These are phyloP conservation scores for Nectriaceae sp. DNA, from an alignment of 2,329 filamentous ascomycete genomes.

Conservation along the genomic window DNA sequence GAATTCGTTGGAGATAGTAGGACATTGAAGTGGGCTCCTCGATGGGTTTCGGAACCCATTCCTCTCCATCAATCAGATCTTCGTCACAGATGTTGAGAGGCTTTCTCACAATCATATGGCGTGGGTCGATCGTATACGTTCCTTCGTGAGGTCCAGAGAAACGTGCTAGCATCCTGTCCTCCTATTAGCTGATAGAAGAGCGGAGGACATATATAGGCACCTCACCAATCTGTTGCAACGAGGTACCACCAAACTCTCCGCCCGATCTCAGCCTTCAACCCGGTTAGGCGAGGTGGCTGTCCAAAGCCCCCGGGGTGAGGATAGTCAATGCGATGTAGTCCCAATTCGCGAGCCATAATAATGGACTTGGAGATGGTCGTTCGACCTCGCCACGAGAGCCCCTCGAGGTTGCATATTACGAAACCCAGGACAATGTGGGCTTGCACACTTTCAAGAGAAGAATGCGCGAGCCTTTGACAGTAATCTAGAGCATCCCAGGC, in stretches of 20 bases:
- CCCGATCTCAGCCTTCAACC: slow-evolving; percentile 37
- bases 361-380: slow-evolving; percentile 19
- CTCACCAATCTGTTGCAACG: slow-evolving; percentile 41
- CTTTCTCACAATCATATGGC: slow-evolving; percentile 40
- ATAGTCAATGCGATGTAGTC: slow-evolving; percentile 43
- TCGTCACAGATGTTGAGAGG: slow-evolving; percentile 42
- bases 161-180: slow-evolving; percentile 36
- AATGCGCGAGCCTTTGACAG: slow-evolving; percentile 28
- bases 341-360: slow-evolving; percentile 27
- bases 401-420: slow-evolving; percentile 39
- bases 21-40: slow-evolving; percentile 37
- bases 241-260: slow-evolving; percentile 49
- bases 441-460: slow-evolving; percentile 38
- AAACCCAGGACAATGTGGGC: slow-evolving; percentile 40
- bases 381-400: slow-evolving; percentile 18
- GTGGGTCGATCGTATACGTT: slow-evolving; percentile 39
- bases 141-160: slow-evolving; percentile 38
- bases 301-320: slow-evolving; percentile 19
- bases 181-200: slow-evolving; percentile 1
- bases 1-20: slow-evolving; percentile 40
- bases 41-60: slow-evolving; percentile 31
- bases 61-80: slow-evolving; percentile 33
- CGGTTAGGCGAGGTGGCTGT: slow-evolving; percentile 22
- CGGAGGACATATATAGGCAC: not conserved
- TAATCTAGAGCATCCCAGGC: slow-evolving; percentile 39